A percentile compares a stretch with the other conserved stretches of the same genome.
Conservation (phyloP, 495 filamentous ascomycete species). For the Sphaerosporella brunnea region DNA sequence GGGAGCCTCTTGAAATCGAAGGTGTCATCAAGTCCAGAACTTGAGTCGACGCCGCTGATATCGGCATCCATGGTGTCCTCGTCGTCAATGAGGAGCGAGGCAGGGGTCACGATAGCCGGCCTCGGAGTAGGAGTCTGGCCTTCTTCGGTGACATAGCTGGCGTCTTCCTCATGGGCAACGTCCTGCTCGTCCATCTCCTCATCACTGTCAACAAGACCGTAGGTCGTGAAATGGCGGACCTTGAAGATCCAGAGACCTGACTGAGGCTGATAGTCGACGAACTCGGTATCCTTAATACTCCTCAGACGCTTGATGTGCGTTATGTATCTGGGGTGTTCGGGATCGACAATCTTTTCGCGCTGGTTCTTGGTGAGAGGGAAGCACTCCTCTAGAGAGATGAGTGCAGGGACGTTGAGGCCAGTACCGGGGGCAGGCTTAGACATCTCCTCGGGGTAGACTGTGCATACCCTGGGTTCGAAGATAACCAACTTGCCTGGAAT, state of each 20-base stretch:
- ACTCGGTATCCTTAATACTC: constrained; percentile 59
- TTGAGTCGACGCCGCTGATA: constrained; percentile 20
- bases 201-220: constrained; percentile 76
- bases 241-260: constrained; percentile 79
- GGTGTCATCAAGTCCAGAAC: constrained; percentile 52
- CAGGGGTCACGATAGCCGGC: constrained; percentile 12
- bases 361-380: constrained; percentile 61
- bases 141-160: constrained; percentile 10
- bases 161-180: constrained; percentile 33
- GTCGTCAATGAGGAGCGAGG: constrained; percentile 16
- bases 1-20: constrained; percentile 55
- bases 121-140: constrained; percentile 13
- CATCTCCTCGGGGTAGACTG: constrained; percentile 60
- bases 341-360: constrained; percentile 26
- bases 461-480: constrained; percentile 54
- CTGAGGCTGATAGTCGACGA: constrained; percentile 55
- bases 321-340: constrained; percentile 40
- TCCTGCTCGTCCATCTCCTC: constrained; percentile 41
- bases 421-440: constrained; percentile 68
- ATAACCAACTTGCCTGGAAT: constrained; percentile 56
- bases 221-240: constrained; percentile 89
- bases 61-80: constrained; percentile 23
- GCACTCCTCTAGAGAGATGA: constrained; percentile 69
- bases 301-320: constrained; percentile 71
- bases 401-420: constrained; percentile 78